These are phyloP conservation scores for Komagataella pseudopastoris DNA, from an alignment of 805 yeast genomes.

Conservation along the genomic window DNA sequence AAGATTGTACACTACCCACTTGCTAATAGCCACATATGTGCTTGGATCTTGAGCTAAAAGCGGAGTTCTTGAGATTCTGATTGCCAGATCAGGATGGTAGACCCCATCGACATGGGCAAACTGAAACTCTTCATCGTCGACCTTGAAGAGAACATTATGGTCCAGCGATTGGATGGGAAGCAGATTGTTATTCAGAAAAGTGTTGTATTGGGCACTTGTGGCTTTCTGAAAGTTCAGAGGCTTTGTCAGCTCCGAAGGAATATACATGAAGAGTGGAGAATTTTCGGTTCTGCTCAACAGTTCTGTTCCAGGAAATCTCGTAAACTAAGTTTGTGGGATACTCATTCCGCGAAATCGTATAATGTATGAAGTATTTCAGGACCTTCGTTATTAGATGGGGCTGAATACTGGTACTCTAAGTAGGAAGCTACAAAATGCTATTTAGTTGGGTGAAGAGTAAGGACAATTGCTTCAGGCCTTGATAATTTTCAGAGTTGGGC, in stretches of 20 bases:
- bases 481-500: constrained; percentile 5
- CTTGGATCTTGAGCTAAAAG: constrained; percentile 26
- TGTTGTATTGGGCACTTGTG: constrained; percentile 11
- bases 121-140: constrained; percentile 16
- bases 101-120: constrained; percentile 18
- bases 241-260: constrained; percentile 16
- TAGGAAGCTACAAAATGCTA: constrained; percentile 8
- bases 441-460: constrained; percentile 15
- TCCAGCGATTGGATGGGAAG: constrained; percentile 20
- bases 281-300: not conserved
- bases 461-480: constrained; percentile 9
- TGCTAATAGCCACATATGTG: constrained; percentile 39
- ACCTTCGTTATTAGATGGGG: not conserved
- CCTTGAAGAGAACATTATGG: constrained; percentile 16
- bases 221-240: constrained; percentile 11
- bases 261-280: constrained; percentile 11
- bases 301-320: not conserved
- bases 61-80: constrained; percentile 22
- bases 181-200: constrained; percentile 14
- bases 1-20: constrained; percentile 30
- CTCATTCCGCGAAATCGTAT: not conserved
- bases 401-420: no score
- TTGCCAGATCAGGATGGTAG: constrained; percentile 16
- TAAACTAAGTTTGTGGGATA: not conserved
- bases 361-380: not conserved